Evolutionary conservation across 345 rosid species (phyloP).

Genomic region (Aurinia saxatilis): DNA sequence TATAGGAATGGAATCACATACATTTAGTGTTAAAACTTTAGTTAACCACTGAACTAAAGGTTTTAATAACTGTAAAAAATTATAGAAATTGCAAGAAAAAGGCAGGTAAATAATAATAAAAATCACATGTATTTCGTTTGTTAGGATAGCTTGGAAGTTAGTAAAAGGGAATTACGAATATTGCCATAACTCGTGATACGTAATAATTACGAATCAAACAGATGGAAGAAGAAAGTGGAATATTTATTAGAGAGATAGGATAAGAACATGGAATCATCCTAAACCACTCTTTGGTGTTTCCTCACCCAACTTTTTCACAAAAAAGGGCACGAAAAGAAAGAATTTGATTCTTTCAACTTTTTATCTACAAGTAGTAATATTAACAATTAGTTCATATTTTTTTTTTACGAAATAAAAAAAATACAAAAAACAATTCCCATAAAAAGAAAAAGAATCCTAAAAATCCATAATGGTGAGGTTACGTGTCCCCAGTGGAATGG

Average conservation of each 20-base stretch:
- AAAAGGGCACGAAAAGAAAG: slow-evolving; percentile 17
- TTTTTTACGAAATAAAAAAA: neutral
- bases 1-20: too few species aligned
- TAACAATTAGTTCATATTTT: neutral
- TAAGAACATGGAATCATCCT: neutral
- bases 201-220: slow-evolving; percentile 9
- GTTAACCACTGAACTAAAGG: too few species aligned
- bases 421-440: neutral
- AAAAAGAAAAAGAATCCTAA: neutral
- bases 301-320: slow-evolving; percentile 21
- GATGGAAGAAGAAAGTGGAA: slow-evolving; percentile 8
- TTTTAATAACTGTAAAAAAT: too few species aligned
- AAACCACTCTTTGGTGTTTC: slow-evolving; percentile 20
- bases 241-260: neutral
- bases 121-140: slow-evolving; percentile 18
- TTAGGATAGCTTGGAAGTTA: slow-evolving; percentile 5
- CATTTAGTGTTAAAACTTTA: too few species aligned
- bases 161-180: slow-evolving; percentile 1
- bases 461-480: slow-evolving; percentile 13
- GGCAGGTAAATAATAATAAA: slow-evolving; percentile 1
- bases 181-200: slow-evolving; percentile 14
- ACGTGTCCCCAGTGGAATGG: slow-evolving; percentile 6
- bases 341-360: slow-evolving; percentile 23
- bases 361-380: slow-evolving; percentile 9
- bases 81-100: neutral